Evolutionary conservation across 192 early-diverging fungal genomes (phyloP).

Genomic region (Dissophora globulifera): DNA sequence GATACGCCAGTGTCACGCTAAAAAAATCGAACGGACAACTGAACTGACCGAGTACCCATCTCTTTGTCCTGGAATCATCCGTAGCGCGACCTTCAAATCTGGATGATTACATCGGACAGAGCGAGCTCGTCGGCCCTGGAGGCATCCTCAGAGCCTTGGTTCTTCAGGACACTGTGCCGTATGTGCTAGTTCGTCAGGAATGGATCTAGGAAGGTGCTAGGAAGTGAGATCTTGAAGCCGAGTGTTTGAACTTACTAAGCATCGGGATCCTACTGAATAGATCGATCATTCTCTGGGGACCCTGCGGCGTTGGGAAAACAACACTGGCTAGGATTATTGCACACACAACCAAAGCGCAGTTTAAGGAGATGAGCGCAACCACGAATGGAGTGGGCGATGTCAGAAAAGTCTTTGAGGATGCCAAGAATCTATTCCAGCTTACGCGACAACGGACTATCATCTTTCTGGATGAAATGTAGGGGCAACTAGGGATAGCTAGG

Average conservation of each 20-base stretch:
- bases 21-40: background rate
- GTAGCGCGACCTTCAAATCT: conserved; percentile 61
- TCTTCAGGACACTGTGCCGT: conserved; percentile 69
- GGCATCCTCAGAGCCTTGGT: conserved; percentile 75
- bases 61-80: background rate
- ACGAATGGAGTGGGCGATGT: conserved; percentile 70
- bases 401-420: conserved; percentile 76
- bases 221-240: too few species aligned
- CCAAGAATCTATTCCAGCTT: conserved; percentile 63
- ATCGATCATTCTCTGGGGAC: conserved; percentile 83
- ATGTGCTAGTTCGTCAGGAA: background rate
- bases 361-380: conserved; percentile 61
- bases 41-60: background rate
- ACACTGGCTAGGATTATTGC: conserved; percentile 61
- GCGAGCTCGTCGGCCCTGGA: conserved; percentile 70
- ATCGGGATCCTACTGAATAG: conserved; percentile 6
- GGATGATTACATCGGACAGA: conserved; percentile 80
- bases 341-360: conserved; percentile 57
- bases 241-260: too few species aligned
- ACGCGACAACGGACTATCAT: conserved; percentile 74
- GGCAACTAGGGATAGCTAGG: too few species aligned
- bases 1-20: too few species aligned
- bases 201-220: too few species aligned
- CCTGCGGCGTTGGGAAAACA: conserved; percentile 53
- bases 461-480: conserved; percentile 86